Evolutionary conservation across 73 alveolate genomes (phyloP).

Genomic region (Tetrahymena thermophila): DNA sequence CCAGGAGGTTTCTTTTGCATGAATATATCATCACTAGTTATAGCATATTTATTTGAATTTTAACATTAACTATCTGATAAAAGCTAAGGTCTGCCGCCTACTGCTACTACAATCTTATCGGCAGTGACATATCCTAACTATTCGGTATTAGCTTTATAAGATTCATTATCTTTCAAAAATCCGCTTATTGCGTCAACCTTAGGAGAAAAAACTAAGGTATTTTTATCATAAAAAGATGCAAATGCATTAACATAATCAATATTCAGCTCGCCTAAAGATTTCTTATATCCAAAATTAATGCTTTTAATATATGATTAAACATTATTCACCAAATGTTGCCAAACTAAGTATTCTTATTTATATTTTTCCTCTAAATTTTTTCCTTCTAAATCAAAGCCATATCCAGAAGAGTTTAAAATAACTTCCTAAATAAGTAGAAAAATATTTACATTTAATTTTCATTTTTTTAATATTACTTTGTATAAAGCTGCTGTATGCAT

Average conservation of each 20-base stretch:
- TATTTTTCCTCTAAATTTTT: conserved; percentile 12
- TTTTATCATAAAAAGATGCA: conserved; percentile 57
- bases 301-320: conserved; percentile 53
- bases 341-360: conserved; percentile 23
- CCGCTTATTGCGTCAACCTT: conserved; percentile 4
- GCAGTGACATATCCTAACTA: background rate
- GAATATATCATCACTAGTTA: conserved; percentile 87
- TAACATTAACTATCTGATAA: background rate
- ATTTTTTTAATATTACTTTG: background rate
- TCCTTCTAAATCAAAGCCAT: conserved; percentile 42
- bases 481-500: conserved; percentile 56
- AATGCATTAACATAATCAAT: conserved; percentile 49
- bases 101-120: conserved; percentile 20
- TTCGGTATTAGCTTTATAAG: background rate
- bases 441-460: background rate
- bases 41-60: conserved; percentile 49
- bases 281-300: conserved; percentile 58
- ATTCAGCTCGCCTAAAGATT: conserved; percentile 27
- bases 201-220: conserved; percentile 49
- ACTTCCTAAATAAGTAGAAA: conserved; percentile 11
- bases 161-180: background rate
- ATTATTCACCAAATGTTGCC: conserved; percentile 50
- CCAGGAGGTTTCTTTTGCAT: conserved; percentile 82
- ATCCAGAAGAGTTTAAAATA: conserved; percentile 39
- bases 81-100: conserved; percentile 35